Evolutionary conservation across 2,329 filamentous ascomycete species (phyloP).

Genomic region (Berkeleyomyces basicola): DNA sequence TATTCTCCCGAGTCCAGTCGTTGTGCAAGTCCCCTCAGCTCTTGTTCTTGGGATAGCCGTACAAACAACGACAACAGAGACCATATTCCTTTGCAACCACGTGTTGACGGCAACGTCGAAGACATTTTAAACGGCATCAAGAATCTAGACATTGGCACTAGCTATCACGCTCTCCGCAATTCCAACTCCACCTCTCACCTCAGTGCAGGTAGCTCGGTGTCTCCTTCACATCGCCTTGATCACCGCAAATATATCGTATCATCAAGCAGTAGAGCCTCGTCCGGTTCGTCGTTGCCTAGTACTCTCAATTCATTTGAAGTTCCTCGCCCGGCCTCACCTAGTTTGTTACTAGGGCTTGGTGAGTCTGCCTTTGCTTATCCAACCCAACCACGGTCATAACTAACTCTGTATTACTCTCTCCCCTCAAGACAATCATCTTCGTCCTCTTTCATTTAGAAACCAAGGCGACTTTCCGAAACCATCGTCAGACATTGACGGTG

Average conservation of each 20-base stretch:
- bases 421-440: constrained; percentile 3
- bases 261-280: constrained; percentile 1
- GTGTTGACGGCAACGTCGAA: constrained; percentile 8
- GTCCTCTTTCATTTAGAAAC: constrained; percentile 3
- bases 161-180: background rate
- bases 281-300: background rate
- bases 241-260: constrained; percentile 4
- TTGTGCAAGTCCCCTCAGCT: constrained; percentile 12
- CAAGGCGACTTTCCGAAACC: constrained; percentile 3
- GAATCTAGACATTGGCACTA: constrained; percentile 9
- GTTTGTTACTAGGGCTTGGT: constrained; percentile 10
- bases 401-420: background rate
- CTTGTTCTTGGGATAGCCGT: constrained; percentile 12
- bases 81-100: background rate
- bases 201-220: background rate
- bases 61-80: constrained; percentile 2
- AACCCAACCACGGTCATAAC: background rate
- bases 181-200: background rate
- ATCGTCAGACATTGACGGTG: background rate
- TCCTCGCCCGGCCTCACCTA: constrained; percentile 9
- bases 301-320: background rate
- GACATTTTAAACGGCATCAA: constrained; percentile 11
- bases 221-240: background rate
- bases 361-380: background rate
- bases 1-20: constrained; percentile 10